Percentiles rank a stretch among this genome's conserved stretches.
Evolutionary conservation across 371 early-diverging fungal species (phyloP).

Genomic region (Rhizopus sp.): DNA sequence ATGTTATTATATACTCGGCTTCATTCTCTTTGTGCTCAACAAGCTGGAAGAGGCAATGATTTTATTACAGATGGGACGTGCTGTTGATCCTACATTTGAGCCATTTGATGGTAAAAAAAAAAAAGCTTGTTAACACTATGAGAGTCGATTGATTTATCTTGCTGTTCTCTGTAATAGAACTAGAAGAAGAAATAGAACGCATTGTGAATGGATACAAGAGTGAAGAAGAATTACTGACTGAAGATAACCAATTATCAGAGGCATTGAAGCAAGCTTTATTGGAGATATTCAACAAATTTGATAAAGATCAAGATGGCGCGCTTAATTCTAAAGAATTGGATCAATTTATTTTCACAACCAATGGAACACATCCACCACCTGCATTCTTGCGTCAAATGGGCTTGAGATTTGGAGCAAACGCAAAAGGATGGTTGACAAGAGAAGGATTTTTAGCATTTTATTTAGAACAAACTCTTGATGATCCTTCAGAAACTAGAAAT

Average conservation of each 20-base stretch:
- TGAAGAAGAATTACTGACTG: conserved; percentile 36
- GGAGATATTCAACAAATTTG: conserved; percentile 49
- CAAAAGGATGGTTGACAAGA: conserved; percentile 50
- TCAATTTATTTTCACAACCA: conserved; percentile 50
- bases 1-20: conserved; percentile 55
- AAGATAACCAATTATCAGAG: conserved; percentile 40
- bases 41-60: conserved; percentile 49
- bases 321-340: conserved; percentile 45
- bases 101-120: conserved; percentile 42
- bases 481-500: conserved; percentile 56
- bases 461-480: conserved; percentile 57
- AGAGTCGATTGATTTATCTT: background rate
- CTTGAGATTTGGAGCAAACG: conserved; percentile 47
- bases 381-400: conserved; percentile 57
- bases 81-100: conserved; percentile 51
- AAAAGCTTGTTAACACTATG: background rate
- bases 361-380: conserved; percentile 52
- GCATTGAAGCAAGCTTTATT: conserved; percentile 38
- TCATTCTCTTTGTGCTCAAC: conserved; percentile 53
- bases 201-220: conserved; percentile 45
- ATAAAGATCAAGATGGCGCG: conserved; percentile 48
- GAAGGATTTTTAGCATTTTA: conserved; percentile 58
- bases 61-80: conserved; percentile 49
- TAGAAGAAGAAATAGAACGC: conserved; percentile 49
- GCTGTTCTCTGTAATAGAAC: conserved; percentile 20